These are phyloP conservation scores for Suillus ampliporus DNA, from an alignment of 768 basidiomycete genomes.

Conservation along the genomic window DNA sequence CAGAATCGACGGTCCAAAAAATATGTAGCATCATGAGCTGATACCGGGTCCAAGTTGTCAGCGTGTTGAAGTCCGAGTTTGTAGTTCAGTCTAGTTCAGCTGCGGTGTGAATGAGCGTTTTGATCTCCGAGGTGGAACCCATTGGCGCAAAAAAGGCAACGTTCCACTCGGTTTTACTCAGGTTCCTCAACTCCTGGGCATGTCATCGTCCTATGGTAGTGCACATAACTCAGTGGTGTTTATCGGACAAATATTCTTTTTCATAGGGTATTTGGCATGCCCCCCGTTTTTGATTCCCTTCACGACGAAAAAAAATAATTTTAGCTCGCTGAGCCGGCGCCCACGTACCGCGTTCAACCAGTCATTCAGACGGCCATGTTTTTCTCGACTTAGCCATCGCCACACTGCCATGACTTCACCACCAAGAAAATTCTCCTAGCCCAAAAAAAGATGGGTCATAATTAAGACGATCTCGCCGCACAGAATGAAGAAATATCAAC, in stretches of 20 bases:
- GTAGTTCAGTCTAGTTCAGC: not conserved
- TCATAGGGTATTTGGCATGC: not conserved
- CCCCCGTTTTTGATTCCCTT: not conserved
- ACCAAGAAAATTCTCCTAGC: not conserved
- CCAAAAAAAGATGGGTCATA: not conserved
- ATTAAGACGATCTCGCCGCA: too few relatives aligned
- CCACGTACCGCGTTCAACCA: not conserved
- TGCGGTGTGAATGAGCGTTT: not conserved
- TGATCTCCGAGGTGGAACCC: not conserved
- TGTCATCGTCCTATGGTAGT: not conserved
- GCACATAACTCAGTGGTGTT: not conserved
- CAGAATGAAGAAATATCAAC: not conserved
- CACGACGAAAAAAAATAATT: conserved; percentile 3
- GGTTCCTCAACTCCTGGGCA: not conserved
- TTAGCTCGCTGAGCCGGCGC: not conserved
- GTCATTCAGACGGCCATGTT: not conserved
- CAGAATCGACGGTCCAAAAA: not conserved
- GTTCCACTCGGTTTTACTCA: not conserved
- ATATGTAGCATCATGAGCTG: not conserved
- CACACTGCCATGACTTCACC: not conserved
- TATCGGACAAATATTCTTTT: not conserved
- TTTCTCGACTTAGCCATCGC: not conserved
- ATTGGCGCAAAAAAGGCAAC: not conserved
- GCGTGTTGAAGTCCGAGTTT: not conserved
- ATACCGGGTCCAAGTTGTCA: not conserved